Percentiles rank a stretch among this genome's conserved stretches.
phyloP scores from a whole-genome alignment of 495 filamentous ascomycete genomes.

The Pseudoneurospora amorphoporcata region DNA sequence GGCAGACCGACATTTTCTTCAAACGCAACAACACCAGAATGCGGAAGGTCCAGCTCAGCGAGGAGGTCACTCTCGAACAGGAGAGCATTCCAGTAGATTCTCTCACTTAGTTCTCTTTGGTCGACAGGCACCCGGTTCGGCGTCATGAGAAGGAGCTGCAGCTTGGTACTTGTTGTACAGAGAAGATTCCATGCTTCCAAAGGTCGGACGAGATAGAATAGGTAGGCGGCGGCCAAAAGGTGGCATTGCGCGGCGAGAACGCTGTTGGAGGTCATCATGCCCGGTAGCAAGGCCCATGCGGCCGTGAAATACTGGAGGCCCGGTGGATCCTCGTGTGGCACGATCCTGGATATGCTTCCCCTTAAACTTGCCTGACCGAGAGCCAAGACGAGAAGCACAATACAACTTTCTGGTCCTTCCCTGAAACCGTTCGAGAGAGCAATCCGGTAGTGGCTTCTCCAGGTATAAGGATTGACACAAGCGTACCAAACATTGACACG shows the following conservation, averaged over 20 bases:
- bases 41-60: slow-evolving; percentile 70
- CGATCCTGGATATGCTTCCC: slow-evolving; percentile 62
- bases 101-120: slow-evolving; percentile 59
- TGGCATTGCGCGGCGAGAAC: slow-evolving; percentile 70
- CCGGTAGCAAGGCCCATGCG: slow-evolving; percentile 66
- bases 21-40: slow-evolving; percentile 70
- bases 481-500: slow-evolving; percentile 79
- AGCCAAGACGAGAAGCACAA: slow-evolving; percentile 70
- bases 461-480: slow-evolving; percentile 73
- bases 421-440: slow-evolving; percentile 64
- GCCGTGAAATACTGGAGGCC: slow-evolving; percentile 73
- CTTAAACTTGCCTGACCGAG: slow-evolving; percentile 59
- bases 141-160: slow-evolving; percentile 64
- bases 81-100: slow-evolving; percentile 76
- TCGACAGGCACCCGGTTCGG: slow-evolving; percentile 57
- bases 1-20: slow-evolving; percentile 73
- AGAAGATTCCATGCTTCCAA: slow-evolving; percentile 75
- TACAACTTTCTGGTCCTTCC: slow-evolving; percentile 69
- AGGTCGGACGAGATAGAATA: slow-evolving; percentile 73
- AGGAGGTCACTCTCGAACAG: slow-evolving; percentile 75
- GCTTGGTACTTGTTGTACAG: slow-evolving; percentile 67
- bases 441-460: slow-evolving; percentile 63
- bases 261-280: slow-evolving; percentile 68
- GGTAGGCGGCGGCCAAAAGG: slow-evolving; percentile 65
- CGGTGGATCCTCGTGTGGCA: slow-evolving; percentile 61